phyloP scores from a whole-genome alignment of 352 stramenopile species.

The Phytophthora sojae region DNA sequence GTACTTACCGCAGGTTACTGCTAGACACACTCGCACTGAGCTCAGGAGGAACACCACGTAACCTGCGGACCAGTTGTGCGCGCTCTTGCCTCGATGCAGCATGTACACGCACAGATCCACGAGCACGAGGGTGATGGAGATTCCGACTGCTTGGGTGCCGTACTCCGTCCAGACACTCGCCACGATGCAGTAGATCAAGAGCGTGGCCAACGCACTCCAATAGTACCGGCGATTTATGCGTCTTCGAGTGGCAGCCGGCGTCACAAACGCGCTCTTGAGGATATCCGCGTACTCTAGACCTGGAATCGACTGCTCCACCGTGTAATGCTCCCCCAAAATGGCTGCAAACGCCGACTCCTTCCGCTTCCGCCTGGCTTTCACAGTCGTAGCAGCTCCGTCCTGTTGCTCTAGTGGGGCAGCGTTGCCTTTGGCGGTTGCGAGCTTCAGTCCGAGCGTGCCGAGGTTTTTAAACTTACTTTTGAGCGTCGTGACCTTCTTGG shows the following conservation, averaged over 20 bases:
- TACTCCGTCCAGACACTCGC: slow-evolving; percentile 63
- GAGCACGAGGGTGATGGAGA: slow-evolving; percentile 71
- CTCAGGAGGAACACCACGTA: slow-evolving; percentile 88
- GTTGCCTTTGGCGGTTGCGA: slow-evolving; percentile 60
- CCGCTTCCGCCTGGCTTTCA: slow-evolving; percentile 33
- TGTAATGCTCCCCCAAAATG: slow-evolving; percentile 83
- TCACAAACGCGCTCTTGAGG: slow-evolving; percentile 84
- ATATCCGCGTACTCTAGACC: slow-evolving; percentile 80
- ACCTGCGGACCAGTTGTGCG: slow-evolving; percentile 71
- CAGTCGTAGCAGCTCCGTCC: background rate
- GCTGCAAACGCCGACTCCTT: slow-evolving; percentile 80
- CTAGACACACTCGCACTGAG: slow-evolving; percentile 72
- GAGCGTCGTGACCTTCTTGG: slow-evolving; percentile 80
- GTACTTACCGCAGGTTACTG: slow-evolving; percentile 68
- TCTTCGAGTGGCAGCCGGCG: slow-evolving; percentile 52
- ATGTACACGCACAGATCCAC: slow-evolving; percentile 83
- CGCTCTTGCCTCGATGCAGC: slow-evolving; percentile 67
- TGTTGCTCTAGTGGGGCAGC: slow-evolving; percentile 4
- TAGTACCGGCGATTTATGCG: slow-evolving; percentile 68
- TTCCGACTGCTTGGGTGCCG: slow-evolving; percentile 64
- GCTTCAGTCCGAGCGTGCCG: slow-evolving; percentile 76
- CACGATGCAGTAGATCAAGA: slow-evolving; percentile 72
- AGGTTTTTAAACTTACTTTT: slow-evolving; percentile 89
- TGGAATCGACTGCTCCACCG: slow-evolving; percentile 76
- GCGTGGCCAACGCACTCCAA: slow-evolving; percentile 46